Base-by-base conservation (phyloP, 2,329 filamentous ascomycete genomes). In the Colletotrichum musicola region DNA sequence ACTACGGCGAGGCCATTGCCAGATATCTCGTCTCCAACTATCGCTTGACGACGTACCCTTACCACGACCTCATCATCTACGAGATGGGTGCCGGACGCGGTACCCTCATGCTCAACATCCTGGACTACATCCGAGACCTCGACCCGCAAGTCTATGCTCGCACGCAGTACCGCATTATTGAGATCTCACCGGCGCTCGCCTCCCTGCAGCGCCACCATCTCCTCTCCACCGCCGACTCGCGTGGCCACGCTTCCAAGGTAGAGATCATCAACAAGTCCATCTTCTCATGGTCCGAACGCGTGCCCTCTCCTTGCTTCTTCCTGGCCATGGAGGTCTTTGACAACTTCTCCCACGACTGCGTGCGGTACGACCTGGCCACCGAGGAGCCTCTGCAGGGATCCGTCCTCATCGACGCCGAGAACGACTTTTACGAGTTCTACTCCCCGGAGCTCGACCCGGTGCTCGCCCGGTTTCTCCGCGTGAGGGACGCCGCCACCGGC, bases 1-100 rank as follows among this genome's bases (percentile, higher is more conserved):
- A 95, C 81, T 99, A 99, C 79, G 97, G 95, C 77, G 95, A 99
- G 84, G 93, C 96, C 40, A 93, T 99, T 73, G 96, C 95, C n/a
- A 91, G 95, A 20, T 98, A 98, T 79, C 89, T 99, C 51, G 91
- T 98, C 73, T 91, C 93, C 73, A 98, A 99, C 83, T 99, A 99
- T 86, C 94, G 96, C 78, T 89, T 98, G 78, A 93, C 93, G 51
- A 89, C 94, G 64, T 98, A 96, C 78, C 96, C 96, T 2, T 98
- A 98, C 84, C 91, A 98, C 81, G 96, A 99, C 81, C 88, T 99
- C 60, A 93, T 97, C 75, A 97, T 99, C 79, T 99, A 98, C 86
- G 96, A 99, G 80, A 97, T 99, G 92, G 96, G 96, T 60, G 96
- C 96, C 46, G 96, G 96, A 74, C 95, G 97, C 75, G 96, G 96